Conservation (phyloP, 2,329 filamentous ascomycete species). For the Coniochaeta sp. region DNA sequence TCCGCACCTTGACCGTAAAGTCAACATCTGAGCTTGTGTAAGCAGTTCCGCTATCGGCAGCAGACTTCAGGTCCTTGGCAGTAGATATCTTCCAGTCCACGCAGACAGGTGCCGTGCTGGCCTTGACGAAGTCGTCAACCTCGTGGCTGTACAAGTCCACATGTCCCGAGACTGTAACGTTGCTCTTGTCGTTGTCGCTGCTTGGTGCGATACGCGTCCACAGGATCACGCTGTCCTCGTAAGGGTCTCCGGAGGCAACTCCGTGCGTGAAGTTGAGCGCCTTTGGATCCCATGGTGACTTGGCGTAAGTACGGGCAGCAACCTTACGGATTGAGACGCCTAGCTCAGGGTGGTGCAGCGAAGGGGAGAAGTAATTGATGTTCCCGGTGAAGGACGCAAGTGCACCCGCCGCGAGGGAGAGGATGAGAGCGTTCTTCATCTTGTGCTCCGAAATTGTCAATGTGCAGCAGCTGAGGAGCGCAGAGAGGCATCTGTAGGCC, state of each 20-base stretch:
- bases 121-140: slow-evolving; percentile 32
- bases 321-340: slow-evolving; percentile 50
- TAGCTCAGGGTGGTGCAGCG: slow-evolving; percentile 45
- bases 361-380: slow-evolving; percentile 52
- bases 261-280: slow-evolving; percentile 54
- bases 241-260: slow-evolving; percentile 38
- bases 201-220: slow-evolving; percentile 34
- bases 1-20: slow-evolving; percentile 60
- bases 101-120: slow-evolving; percentile 56
- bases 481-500: neutral
- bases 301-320: slow-evolving; percentile 39
- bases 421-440: neutral
- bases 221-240: slow-evolving; percentile 46
- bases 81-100: slow-evolving; percentile 55
- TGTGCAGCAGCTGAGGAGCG: neutral
- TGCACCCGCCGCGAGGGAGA: neutral
- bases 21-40: slow-evolving; percentile 70
- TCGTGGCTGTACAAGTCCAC: slow-evolving; percentile 33
- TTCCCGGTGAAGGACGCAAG: slow-evolving; percentile 25
- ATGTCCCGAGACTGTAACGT: slow-evolving; percentile 30
- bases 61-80: slow-evolving; percentile 28
- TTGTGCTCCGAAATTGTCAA: neutral
- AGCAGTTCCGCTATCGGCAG: slow-evolving; percentile 49
- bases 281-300: slow-evolving; percentile 29
- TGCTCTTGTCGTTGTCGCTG: slow-evolving; percentile 36